Percentiles rank a stretch among this genome's conserved stretches.
These are phyloP conservation scores for Penicillium salamii DNA, from an alignment of 495 filamentous ascomycete species.

Conservation along the genomic window DNA sequence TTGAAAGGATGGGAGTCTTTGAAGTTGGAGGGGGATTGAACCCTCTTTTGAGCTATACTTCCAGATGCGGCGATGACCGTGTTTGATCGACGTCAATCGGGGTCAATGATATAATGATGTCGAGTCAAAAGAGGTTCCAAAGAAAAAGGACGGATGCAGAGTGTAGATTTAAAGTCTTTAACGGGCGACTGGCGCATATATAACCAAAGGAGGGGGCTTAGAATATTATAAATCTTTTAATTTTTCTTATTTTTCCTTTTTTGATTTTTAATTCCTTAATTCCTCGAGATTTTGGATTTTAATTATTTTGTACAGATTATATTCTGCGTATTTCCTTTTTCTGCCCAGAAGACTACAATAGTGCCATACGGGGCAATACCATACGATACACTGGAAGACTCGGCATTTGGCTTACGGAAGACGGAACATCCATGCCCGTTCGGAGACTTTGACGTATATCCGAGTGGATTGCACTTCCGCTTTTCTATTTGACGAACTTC, in stretches of 20 bases:
- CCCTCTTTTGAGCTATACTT: slow-evolving; percentile 22
- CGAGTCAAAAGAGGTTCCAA: slow-evolving; percentile 3
- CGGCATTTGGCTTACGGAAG: slow-evolving; percentile 24
- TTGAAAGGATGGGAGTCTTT: background rate
- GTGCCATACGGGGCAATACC: background rate
- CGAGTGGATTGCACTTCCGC: slow-evolving; percentile 20
- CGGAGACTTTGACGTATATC: slow-evolving; percentile 29
- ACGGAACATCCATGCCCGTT: slow-evolving; percentile 21
- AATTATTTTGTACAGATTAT: slow-evolving; percentile 10
- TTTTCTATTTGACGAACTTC: too few species aligned
- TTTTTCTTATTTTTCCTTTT: background rate
- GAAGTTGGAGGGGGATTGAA: background rate
- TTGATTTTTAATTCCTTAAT: too few species aligned
- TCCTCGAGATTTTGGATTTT: too few species aligned
- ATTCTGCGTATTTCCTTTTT: slow-evolving; percentile 4
- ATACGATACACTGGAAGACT: slow-evolving; percentile 15
- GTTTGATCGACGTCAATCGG: slow-evolving; percentile 30
- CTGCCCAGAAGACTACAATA: background rate
- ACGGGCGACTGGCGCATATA: slow-evolving; percentile 4
- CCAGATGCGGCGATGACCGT: slow-evolving; percentile 17
- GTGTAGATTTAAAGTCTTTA: too few species aligned
- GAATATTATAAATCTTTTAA: slow-evolving; percentile 1
- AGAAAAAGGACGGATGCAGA: too few species aligned
- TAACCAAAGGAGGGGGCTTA: background rate
- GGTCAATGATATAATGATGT: slow-evolving; percentile 33